Percentiles rank a stretch among this genome's conserved stretches.
phyloP scores from a whole-genome alignment of 1,284 basidiomycete species.

The Ceratobasidium sp. region DNA sequence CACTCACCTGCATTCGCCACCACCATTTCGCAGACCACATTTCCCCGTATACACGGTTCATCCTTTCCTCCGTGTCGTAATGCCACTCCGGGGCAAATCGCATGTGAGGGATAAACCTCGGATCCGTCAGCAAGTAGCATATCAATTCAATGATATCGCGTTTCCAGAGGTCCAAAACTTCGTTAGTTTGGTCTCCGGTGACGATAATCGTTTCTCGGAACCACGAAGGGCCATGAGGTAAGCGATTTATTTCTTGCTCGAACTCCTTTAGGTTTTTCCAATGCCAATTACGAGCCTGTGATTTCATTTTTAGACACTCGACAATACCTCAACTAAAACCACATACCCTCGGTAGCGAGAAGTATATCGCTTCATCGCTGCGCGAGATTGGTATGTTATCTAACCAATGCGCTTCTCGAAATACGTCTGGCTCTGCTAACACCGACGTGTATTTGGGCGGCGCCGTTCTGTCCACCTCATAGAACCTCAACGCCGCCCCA shows the following conservation, averaged over 20 bases:
- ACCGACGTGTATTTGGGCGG: background rate
- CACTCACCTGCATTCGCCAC: constrained; percentile 46
- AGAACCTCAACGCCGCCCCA: background rate
- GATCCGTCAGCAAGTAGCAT: constrained; percentile 49
- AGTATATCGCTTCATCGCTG: background rate
- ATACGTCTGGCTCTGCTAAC: background rate
- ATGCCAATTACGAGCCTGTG: constrained; percentile 35
- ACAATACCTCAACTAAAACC: background rate
- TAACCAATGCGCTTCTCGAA: constrained; percentile 2
- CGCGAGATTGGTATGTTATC: background rate
- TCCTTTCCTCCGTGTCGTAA: background rate
- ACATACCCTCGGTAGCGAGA: background rate
- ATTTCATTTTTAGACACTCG: background rate
- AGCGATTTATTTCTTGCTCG: constrained; percentile 49
- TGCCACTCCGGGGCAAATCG: constrained; percentile 30
- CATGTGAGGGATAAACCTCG: constrained; percentile 19
- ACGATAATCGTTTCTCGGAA: constrained; percentile 51
- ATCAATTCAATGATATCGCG: constrained; percentile 58
- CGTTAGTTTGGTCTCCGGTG: constrained; percentile 51
- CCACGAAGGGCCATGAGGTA: constrained; percentile 54
- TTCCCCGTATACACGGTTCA: constrained; percentile 27
- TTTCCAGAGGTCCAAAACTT: constrained; percentile 56
- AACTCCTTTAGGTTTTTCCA: constrained; percentile 51
- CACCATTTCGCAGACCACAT: constrained; percentile 44
- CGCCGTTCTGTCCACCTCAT: background rate